These are phyloP conservation scores for Microcera coccophila DNA, from an alignment of 2,329 filamentous ascomycete species.

Conservation along the genomic window DNA sequence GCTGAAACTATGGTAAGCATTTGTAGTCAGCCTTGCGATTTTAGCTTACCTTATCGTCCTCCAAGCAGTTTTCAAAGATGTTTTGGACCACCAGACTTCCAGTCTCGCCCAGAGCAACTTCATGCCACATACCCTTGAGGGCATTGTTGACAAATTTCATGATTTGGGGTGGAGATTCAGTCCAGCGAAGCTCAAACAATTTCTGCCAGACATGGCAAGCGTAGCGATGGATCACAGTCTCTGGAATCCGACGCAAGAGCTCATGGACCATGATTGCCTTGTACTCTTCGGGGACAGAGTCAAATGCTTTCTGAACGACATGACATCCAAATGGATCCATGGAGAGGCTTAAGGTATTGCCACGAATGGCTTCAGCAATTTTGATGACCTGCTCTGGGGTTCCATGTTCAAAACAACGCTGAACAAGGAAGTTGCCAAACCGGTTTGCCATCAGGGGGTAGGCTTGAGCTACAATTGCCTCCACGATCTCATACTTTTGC, in stretches of 20 bases:
- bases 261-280: constrained; percentile 99
- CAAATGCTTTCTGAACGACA: constrained; percentile 97
- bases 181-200: constrained; percentile 96
- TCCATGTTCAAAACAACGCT: constrained; percentile 98
- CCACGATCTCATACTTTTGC: constrained; percentile 96
- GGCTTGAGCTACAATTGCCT: constrained; percentile 90
- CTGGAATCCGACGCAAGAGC: constrained; percentile 86
- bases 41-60: constrained; percentile 86
- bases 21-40: not conserved
- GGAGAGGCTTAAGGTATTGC: constrained; percentile 87
- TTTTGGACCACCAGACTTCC: constrained; percentile 98
- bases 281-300: constrained; percentile 94
- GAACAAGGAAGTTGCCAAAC: constrained; percentile 97
- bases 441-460: constrained; percentile 97
- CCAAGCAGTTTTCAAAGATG: constrained; percentile 98
- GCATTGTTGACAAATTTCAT: constrained; percentile 98
- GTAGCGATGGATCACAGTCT: constrained; percentile 97
- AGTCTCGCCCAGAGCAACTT: constrained; percentile 94
- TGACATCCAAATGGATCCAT: constrained; percentile 99
- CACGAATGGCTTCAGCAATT: constrained; percentile 90
- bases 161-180: constrained; percentile 88
- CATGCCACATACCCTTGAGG: constrained; percentile 95
- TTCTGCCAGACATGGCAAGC: constrained; percentile 99
- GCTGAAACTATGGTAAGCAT: constrained; percentile 49
- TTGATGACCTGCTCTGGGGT: constrained; percentile 90